Evolutionary conservation across 169 alveolate species (phyloP), one percentile per base, ranked within the genome.

Genomic region (Cryptosporidium xiaoi): DNA sequence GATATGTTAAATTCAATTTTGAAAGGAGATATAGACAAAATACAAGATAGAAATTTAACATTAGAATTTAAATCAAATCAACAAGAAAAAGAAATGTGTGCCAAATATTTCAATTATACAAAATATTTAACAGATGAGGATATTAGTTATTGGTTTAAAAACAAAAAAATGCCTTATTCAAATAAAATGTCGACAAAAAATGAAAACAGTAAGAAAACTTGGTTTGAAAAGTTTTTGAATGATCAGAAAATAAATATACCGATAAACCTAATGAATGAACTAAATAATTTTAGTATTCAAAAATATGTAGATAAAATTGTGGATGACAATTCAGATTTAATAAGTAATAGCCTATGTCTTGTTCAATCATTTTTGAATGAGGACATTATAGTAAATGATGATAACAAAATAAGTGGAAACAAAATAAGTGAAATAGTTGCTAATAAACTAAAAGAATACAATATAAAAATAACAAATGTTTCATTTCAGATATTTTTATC

Each of bases 241-340:
- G 87, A 71, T 5, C 87, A 77, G 12, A 56, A 40, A 4, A 44
- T 77, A 24, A 62, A 77, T 24, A 77, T 77, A 20, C 87, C 87
- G n/a, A 31, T 40, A 34, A 69, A 44, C 27, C 7, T 53, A 20
- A n/a, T 69, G 51, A 64, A 69, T 31, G 67, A 69, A n/a, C 31
- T 69, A 27, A n/a, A 20, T 16, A n/a, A 56, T 29, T 29, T 69
- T 18, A 51, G 31, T 16, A 53, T 69, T 31, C 83, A 69, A 69
- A 69, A 56, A 33, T 53, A 51, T 48, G 18, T 77, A 18, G 87
- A 56, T 27, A 60, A 56, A n/a, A 66, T 46, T 34, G 62, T 77
- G 62, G 64, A 60, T 18, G 33, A 36, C n/a, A 60, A 40, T 36
- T 58, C 87, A 8, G 33, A 36, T 16, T 36, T 62, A 12, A 60